These are phyloP conservation scores for Syncephalastrum sp. DNA, from an alignment of 371 early-diverging fungal species.

Conservation along the genomic window DNA sequence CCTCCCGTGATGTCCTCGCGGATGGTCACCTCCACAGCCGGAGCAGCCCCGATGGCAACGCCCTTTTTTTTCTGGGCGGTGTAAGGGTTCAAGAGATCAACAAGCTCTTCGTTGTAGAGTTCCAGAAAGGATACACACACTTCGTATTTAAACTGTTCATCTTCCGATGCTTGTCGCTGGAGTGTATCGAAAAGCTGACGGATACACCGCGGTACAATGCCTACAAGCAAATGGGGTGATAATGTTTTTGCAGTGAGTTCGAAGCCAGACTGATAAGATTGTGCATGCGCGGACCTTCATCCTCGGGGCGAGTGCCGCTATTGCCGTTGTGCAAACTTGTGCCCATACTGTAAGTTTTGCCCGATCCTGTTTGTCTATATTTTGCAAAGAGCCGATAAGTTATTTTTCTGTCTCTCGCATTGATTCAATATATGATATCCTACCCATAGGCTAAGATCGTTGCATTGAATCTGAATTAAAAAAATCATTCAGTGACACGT, in stretches of 20 bases:
- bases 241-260: background rate
- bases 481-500: background rate
- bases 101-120: constrained; percentile 97
- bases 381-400: too few relatives aligned
- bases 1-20: constrained; percentile 93
- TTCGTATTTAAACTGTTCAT: constrained; percentile 55
- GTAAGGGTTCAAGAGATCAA: constrained; percentile 74
- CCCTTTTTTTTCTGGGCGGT: constrained; percentile 15
- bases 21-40: constrained; percentile 53
- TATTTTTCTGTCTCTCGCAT: too few relatives aligned
- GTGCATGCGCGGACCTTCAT: constrained; percentile 39
- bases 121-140: constrained; percentile 88
- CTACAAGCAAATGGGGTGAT: constrained; percentile 37
- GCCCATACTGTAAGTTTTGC: constrained; percentile 60
- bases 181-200: constrained; percentile 56
- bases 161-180: constrained; percentile 39
- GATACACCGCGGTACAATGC: constrained; percentile 89
- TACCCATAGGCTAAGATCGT: constrained; percentile 97
- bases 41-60: constrained; percentile 8
- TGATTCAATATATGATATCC: constrained; percentile 11
- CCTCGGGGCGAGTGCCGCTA: constrained; percentile 34
- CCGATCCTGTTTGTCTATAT: constrained; percentile 50
- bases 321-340: constrained; percentile 41
- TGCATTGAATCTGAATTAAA: constrained; percentile 70
- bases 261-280: background rate